phyloP scores from a whole-genome alignment of 192 early-diverging fungal genomes.

The Pilobolus umbonatus region DNA sequence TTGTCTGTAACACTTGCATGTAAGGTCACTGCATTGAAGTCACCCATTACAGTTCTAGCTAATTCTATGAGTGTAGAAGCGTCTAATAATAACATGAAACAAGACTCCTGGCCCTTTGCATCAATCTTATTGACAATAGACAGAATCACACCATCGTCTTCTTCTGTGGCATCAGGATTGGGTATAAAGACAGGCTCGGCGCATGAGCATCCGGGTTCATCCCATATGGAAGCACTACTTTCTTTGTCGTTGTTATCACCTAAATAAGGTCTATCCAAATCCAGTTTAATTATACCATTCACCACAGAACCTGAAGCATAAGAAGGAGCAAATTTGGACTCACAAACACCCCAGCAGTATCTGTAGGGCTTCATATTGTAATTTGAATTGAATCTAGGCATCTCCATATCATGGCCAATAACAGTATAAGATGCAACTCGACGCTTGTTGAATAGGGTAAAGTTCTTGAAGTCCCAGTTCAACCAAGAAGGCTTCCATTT shows the following conservation, averaged over 20 bases:
- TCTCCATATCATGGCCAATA: constrained; percentile 30
- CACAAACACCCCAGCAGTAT: constrained; percentile 34
- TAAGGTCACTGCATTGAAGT: constrained; percentile 20
- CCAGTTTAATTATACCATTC: constrained; percentile 32
- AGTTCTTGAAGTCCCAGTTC: not conserved
- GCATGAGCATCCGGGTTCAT: constrained; percentile 32
- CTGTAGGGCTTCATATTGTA: constrained; percentile 26
- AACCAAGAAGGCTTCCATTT: not conserved
- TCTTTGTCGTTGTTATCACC: constrained; percentile 9
- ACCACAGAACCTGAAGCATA: constrained; percentile 33
- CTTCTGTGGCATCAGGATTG: constrained; percentile 15
- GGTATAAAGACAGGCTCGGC: constrained; percentile 37
- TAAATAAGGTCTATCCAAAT: constrained; percentile 22
- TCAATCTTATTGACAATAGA: constrained; percentile 26
- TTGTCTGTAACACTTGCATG: constrained; percentile 25
- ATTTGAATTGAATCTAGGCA: constrained; percentile 33
- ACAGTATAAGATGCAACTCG: constrained; percentile 27
- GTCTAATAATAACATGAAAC: constrained; percentile 31
- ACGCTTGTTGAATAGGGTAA: constrained; percentile 13
- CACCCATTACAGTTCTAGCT: constrained; percentile 22
- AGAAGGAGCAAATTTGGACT: constrained; percentile 20
- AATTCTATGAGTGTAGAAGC: constrained; percentile 28
- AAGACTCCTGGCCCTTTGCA: constrained; percentile 11
- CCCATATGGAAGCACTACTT: constrained; percentile 22
- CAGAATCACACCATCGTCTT: constrained; percentile 35